phyloP scores from a whole-genome alignment of 768 basidiomycete species.

The Lyophyllum decastes region DNA sequence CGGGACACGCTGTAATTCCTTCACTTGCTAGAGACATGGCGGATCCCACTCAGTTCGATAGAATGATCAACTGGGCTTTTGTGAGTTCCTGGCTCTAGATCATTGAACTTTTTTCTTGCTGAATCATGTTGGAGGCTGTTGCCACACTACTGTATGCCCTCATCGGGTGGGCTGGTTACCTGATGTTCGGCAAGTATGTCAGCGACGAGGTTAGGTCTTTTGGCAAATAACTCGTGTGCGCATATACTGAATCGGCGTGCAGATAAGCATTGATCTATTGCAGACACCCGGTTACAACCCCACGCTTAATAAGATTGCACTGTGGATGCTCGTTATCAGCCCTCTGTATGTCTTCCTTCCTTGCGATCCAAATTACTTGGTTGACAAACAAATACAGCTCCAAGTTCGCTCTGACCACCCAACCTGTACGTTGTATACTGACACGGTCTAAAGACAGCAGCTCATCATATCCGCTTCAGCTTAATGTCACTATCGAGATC shows the following conservation, averaged over 20 bases:
- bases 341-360: slow-evolving; percentile 54
- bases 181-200: slow-evolving; percentile 86
- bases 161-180: slow-evolving; percentile 81
- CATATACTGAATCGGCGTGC: slow-evolving; percentile 4
- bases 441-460: background rate
- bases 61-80: slow-evolving; percentile 86
- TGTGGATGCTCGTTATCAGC: slow-evolving; percentile 86
- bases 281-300: slow-evolving; percentile 72
- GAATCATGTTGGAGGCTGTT: slow-evolving; percentile 44
- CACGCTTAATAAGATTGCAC: slow-evolving; percentile 66
- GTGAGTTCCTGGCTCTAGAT: slow-evolving; percentile 39
- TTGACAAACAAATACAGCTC: slow-evolving; percentile 45
- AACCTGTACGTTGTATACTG: slow-evolving; percentile 58
- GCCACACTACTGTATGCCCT: slow-evolving; percentile 65
- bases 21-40: slow-evolving; percentile 88
- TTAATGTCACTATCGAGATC: slow-evolving; percentile 82
- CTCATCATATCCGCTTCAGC: slow-evolving; percentile 35
- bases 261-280: slow-evolving; percentile 86
- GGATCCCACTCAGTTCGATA: slow-evolving; percentile 77
- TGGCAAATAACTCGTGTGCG: background rate
- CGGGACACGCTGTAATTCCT: slow-evolving; percentile 92
- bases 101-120: background rate
- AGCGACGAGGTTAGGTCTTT: slow-evolving; percentile 70
- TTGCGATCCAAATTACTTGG: background rate
- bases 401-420: slow-evolving; percentile 83